Conservation (phyloP, 768 basidiomycete species). For the Tylopilus subfusipes region DNA sequence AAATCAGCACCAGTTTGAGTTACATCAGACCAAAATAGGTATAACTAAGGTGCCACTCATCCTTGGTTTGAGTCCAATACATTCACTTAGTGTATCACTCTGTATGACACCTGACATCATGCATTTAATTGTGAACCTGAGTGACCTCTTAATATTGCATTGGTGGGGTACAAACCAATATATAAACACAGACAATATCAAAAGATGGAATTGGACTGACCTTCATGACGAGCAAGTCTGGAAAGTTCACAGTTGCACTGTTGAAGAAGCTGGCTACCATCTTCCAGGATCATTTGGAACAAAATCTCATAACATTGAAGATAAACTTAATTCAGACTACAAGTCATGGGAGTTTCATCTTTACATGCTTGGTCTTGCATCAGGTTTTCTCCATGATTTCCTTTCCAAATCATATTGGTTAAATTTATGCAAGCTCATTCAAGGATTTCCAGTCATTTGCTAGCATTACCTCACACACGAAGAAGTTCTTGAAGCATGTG, state of each 20-base stretch:
- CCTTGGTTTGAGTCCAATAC: background rate
- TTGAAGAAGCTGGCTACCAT: background rate
- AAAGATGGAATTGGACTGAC: background rate
- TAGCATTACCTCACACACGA: too few relatives aligned
- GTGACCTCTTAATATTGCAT: background rate
- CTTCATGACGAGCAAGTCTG: background rate
- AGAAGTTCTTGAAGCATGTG: too few relatives aligned
- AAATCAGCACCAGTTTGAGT: too few relatives aligned
- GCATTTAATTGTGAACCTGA: background rate
- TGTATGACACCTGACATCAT: conserved; percentile 7
- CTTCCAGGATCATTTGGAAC: background rate
- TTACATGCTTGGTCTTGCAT: background rate
- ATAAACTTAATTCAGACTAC: background rate
- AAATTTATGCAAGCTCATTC: too few relatives aligned
- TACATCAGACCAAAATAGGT: background rate
- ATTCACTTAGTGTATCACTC: background rate
- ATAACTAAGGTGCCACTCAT: background rate
- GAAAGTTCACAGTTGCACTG: background rate
- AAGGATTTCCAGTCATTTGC: too few relatives aligned
- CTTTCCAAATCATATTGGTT: too few relatives aligned
- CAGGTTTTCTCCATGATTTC: too few relatives aligned
- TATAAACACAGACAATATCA: background rate
- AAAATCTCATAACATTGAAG: background rate
- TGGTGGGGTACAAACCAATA: background rate
- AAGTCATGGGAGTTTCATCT: background rate